Conservation (phyloP, 2,329 filamentous ascomycete species). For the Clonostachys rhizophaga region DNA sequence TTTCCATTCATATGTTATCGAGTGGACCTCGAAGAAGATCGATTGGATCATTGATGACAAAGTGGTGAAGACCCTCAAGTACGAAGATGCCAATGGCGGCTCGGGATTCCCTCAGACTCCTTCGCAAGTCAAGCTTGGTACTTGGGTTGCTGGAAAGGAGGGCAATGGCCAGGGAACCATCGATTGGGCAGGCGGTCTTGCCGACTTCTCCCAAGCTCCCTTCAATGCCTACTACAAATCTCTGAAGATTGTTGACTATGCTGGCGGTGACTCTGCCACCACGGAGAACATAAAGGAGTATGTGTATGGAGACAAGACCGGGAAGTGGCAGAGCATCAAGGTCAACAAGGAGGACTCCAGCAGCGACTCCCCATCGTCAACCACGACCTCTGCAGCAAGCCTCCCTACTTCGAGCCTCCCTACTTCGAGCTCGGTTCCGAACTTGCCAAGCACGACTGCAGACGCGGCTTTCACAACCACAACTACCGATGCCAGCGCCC, state of each 20-base stretch:
- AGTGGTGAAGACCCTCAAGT: constrained; percentile 56
- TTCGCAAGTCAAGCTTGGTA: constrained; percentile 66
- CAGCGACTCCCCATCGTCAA: constrained; percentile 2
- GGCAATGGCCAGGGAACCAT: constrained; percentile 67
- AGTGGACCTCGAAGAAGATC: constrained; percentile 62
- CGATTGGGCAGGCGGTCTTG: constrained; percentile 61
- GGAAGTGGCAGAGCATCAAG: constrained; percentile 43
- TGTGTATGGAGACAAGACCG: constrained; percentile 42
- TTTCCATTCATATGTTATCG: constrained; percentile 62
- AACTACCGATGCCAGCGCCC: no score
- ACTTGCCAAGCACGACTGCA: no score
- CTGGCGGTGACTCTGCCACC: constrained; percentile 37
- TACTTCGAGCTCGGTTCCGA: no score
- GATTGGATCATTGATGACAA: constrained; percentile 62
- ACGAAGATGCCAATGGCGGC: constrained; percentile 52
- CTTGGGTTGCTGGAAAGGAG: constrained; percentile 57
- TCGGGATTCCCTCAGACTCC: constrained; percentile 67
- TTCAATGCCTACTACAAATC: constrained; percentile 54
- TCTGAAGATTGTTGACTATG: constrained; percentile 48
- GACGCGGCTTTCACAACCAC: no score
- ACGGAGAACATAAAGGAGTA: constrained; percentile 41
- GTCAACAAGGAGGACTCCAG: constrained; percentile 7
- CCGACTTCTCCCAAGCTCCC: constrained; percentile 46
- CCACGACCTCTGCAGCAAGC: no score
- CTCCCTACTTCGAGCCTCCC: no score